Conservation (phyloP, 306 rosid genomes). For the Acmispon strigosus region DNA sequence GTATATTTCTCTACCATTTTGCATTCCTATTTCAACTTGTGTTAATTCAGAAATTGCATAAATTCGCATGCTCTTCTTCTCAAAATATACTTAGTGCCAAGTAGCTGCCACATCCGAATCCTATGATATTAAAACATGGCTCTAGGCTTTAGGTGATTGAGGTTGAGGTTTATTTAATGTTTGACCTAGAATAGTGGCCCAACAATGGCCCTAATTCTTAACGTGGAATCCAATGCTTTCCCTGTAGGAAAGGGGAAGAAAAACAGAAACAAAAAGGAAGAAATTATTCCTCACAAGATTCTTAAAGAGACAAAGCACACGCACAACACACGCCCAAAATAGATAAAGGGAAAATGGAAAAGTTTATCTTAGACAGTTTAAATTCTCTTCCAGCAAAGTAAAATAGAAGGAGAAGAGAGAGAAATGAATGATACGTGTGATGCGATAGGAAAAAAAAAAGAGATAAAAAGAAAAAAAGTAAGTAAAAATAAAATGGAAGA, state of each 20-base stretch:
- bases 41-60: neutral
- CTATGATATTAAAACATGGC: neutral
- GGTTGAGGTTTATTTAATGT: conserved; percentile 2
- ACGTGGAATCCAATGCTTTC: conserved; percentile 22
- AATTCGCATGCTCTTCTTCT: neutral
- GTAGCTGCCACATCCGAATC: neutral
- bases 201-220: neutral
- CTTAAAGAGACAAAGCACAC: neutral
- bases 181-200: neutral
- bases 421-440: too few relatives aligned
- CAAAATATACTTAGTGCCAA: neutral
- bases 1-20: neutral
- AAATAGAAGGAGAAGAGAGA: too few relatives aligned
- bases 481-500: too few relatives aligned
- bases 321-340: neutral
- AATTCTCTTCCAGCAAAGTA: too few relatives aligned
- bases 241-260: neutral
- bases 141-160: conserved; percentile 1
- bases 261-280: neutral
- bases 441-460: too few relatives aligned
- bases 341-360: neutral
- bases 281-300: conserved; percentile 7
- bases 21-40: conserved; percentile 5
- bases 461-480: too few relatives aligned
- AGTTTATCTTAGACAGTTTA: too few relatives aligned